Percentiles rank a stretch among this genome's conserved stretches.
Conservation (phyloP, 2,329 filamentous ascomycete genomes). For the Chrysosporium keratinophilum region DNA sequence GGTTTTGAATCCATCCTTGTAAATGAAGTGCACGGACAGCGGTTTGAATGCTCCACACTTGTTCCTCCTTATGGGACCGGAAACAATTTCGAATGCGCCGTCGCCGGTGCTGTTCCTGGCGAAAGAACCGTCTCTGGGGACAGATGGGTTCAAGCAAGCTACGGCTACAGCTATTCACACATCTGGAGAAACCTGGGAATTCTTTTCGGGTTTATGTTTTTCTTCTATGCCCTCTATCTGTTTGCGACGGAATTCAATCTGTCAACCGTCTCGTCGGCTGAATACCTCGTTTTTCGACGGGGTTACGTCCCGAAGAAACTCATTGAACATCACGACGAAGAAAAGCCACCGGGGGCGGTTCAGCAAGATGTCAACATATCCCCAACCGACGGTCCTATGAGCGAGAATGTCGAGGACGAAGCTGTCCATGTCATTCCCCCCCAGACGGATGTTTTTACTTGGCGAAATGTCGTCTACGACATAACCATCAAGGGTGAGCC, state of each 20-base stretch:
- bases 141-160: conserved; percentile 47
- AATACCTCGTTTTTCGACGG: conserved; percentile 57
- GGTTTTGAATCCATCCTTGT: conserved; percentile 51
- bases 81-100: conserved; percentile 44
- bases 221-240: conserved; percentile 56
- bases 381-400: conserved; percentile 11
- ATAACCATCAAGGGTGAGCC: conserved; percentile 43
- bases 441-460: conserved; percentile 38
- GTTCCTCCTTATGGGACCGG: conserved; percentile 39
- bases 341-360: background rate
- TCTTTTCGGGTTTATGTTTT: conserved; percentile 52
- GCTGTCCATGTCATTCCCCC: conserved; percentile 22
- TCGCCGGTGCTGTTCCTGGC: conserved; percentile 47
- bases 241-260: conserved; percentile 56
- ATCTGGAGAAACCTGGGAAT: conserved; percentile 62
- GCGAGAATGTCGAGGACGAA: conserved; percentile 13
- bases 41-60: conserved; percentile 46
- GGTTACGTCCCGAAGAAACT: conserved; percentile 39
- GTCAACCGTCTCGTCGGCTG: conserved; percentile 51
- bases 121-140: conserved; percentile 49
- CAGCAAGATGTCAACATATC: background rate
- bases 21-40: conserved; percentile 49
- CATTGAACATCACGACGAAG: conserved; percentile 12
- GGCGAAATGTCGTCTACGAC: conserved; percentile 48
- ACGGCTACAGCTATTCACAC: conserved; percentile 48